Percentiles rank a stretch among this genome's conserved stretches.
phyloP scores from a whole-genome alignment of 441 rosid genomes.

The Rhodomyrtus psidioides region DNA sequence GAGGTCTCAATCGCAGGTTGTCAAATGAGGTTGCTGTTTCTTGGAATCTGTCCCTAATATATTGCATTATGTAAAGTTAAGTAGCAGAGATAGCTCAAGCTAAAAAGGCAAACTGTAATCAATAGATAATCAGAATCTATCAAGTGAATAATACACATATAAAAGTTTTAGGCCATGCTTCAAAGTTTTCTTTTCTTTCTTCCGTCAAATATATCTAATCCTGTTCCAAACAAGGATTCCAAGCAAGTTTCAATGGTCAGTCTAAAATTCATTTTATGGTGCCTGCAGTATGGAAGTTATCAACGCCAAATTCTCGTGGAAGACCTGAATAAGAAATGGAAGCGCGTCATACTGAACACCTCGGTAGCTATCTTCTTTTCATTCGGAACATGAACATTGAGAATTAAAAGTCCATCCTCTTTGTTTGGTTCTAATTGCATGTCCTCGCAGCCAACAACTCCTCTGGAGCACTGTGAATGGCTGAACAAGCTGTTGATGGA shows the following conservation, averaged over 20 bases:
- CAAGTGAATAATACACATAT: not conserved
- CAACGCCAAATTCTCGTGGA: constrained; percentile 61
- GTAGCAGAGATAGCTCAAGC: not conserved
- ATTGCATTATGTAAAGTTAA: not conserved
- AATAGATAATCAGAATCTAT: not conserved
- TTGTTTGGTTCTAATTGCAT: not conserved
- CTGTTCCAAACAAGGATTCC: not conserved
- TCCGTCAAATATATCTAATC: not conserved
- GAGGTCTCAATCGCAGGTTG: not conserved
- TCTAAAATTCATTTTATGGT: not conserved
- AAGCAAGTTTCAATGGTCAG: not conserved
- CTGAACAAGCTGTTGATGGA: constrained; percentile 78
- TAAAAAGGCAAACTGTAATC: not conserved
- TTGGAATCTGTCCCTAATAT: not conserved
- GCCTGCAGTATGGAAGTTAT: constrained; percentile 59
- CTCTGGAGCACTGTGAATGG: constrained; percentile 96
- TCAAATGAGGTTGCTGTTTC: not conserved
- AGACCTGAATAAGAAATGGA: constrained; percentile 85
- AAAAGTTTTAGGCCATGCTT: not conserved
- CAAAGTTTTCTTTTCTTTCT: not conserved
- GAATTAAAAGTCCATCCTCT: not conserved
- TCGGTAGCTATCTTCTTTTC: constrained; percentile 30
- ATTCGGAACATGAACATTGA: not conserved
- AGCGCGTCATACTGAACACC: constrained; percentile 43
- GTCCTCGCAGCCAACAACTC: constrained; percentile 61